These are phyloP conservation scores for Penicillium herquei DNA, from an alignment of 495 filamentous ascomycete species.

Conservation along the genomic window DNA sequence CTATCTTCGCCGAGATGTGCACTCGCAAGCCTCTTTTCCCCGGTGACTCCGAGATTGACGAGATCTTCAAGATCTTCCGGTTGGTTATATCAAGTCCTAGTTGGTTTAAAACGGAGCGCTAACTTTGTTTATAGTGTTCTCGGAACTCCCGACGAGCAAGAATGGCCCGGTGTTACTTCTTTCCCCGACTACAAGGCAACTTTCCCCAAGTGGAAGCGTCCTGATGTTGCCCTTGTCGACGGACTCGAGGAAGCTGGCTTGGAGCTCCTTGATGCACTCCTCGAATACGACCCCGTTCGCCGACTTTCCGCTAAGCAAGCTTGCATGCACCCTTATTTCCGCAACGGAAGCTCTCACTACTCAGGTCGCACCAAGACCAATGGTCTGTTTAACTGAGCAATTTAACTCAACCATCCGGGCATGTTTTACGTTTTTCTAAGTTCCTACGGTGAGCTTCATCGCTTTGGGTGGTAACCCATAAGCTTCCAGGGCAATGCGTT, in stretches of 20 bases:
- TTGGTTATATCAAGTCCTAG: slow-evolving; percentile 34
- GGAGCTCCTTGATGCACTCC: slow-evolving; percentile 84
- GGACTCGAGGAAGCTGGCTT: slow-evolving; percentile 73
- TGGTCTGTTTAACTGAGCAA: too few relatives aligned
- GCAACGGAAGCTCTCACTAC: slow-evolving; percentile 58
- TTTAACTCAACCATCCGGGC: too few relatives aligned
- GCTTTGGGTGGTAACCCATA: slow-evolving; percentile 8
- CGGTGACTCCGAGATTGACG: slow-evolving; percentile 97
- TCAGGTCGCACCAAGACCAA: slow-evolving; percentile 34
- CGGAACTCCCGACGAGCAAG: slow-evolving; percentile 83
- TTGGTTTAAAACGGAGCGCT: neutral
- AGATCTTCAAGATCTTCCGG: slow-evolving; percentile 99
- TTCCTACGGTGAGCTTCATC: slow-evolving; percentile 21
- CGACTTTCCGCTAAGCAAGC: slow-evolving; percentile 96
- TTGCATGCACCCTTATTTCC: slow-evolving; percentile 89
- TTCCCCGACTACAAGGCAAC: slow-evolving; percentile 97
- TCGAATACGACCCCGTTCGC: slow-evolving; percentile 92
- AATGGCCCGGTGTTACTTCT: slow-evolving; percentile 94
- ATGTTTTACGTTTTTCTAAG: slow-evolving; percentile 5
- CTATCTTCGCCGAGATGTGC: slow-evolving; percentile 99
- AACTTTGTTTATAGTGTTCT: slow-evolving; percentile 58
- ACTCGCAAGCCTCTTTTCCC: slow-evolving; percentile 97
- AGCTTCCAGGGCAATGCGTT: slow-evolving; percentile 11
- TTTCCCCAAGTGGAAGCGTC: slow-evolving; percentile 93
- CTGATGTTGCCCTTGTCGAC: slow-evolving; percentile 57